Conservation (phyloP, 345 rosid genomes). For the Triadica sebifera region DNA sequence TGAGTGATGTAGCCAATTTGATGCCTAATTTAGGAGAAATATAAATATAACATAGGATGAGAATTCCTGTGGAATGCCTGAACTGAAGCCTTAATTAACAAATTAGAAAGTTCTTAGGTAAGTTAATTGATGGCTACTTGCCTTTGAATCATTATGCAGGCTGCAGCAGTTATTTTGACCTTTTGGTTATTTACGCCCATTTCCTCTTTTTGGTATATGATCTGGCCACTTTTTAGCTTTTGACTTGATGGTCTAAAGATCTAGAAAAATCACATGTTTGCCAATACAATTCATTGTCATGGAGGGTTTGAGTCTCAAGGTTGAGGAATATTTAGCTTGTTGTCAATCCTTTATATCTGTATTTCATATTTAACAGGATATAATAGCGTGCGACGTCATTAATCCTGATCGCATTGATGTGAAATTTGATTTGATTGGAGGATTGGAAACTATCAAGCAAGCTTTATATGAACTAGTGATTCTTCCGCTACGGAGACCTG, state of each 20-base stretch:
- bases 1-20: not conserved
- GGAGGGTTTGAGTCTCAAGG: not conserved
- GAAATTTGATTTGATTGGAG: constrained; percentile 88
- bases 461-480: constrained; percentile 87
- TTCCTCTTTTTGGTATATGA: not conserved
- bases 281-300: not conserved
- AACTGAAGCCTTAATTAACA: not conserved
- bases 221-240: too few relatives aligned
- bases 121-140: not conserved
- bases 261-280: not conserved
- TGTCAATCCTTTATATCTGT: not conserved
- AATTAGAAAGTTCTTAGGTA: not conserved
- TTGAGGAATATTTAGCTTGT: not conserved
- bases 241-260: not conserved
- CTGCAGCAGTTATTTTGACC: not conserved
- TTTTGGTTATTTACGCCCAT: not conserved
- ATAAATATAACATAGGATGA: too few relatives aligned
- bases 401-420: constrained; percentile 94
- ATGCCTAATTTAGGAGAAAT: not conserved
- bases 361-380: constrained; percentile 52
- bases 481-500: constrained; percentile 84
- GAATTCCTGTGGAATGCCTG: not conserved
- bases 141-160: not conserved
- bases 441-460: constrained; percentile 73
- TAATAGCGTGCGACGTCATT: constrained; percentile 93